These are phyloP conservation scores for Fusarium clavum DNA, from an alignment of 2,329 filamentous ascomycete genomes.

Conservation along the genomic window DNA sequence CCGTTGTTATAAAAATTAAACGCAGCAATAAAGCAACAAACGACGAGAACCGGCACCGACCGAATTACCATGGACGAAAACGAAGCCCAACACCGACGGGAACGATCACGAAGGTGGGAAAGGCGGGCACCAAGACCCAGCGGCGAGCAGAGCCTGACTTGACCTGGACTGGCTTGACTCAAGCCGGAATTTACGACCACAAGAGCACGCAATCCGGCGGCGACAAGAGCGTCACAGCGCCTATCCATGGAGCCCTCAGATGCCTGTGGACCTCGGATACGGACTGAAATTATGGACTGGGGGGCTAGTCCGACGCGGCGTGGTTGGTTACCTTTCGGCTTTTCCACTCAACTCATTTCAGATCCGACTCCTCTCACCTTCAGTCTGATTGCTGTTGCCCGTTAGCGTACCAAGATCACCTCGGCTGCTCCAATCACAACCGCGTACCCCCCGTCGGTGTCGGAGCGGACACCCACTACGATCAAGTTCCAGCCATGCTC, in stretches of 20 bases:
- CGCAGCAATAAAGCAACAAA: background rate
- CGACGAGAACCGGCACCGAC: conserved; percentile 23
- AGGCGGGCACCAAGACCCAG: conserved; percentile 36
- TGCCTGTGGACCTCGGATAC: conserved; percentile 39
- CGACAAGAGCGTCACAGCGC: conserved; percentile 44
- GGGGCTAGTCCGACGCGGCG: conserved; percentile 29
- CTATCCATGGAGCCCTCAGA: conserved; percentile 34
- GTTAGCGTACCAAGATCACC: conserved; percentile 33
- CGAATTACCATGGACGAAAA: conserved; percentile 36
- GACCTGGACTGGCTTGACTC: conserved; percentile 39
- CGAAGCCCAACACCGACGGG: conserved; percentile 31
- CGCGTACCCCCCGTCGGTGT: conserved; percentile 33
- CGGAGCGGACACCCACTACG: conserved; percentile 38
- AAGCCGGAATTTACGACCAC: conserved; percentile 33
- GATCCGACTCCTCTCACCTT: conserved; percentile 30
- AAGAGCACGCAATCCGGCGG: conserved; percentile 45
- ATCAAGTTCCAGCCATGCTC: conserved; percentile 38
- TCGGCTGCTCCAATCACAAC: conserved; percentile 34
- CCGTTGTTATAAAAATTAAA: background rate
- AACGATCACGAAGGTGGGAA: conserved; percentile 35
- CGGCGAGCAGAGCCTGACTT: conserved; percentile 35
- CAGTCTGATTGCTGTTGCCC: conserved; percentile 22
- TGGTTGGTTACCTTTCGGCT: conserved; percentile 44
- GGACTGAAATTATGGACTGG: conserved; percentile 45
- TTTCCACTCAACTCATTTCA: conserved; percentile 35